Percentiles rank a stretch among this genome's conserved stretches.
These are phyloP conservation scores for Teratosphaeria zuluensis DNA, from an alignment of 2,329 filamentous ascomycete species.

Conservation along the genomic window DNA sequence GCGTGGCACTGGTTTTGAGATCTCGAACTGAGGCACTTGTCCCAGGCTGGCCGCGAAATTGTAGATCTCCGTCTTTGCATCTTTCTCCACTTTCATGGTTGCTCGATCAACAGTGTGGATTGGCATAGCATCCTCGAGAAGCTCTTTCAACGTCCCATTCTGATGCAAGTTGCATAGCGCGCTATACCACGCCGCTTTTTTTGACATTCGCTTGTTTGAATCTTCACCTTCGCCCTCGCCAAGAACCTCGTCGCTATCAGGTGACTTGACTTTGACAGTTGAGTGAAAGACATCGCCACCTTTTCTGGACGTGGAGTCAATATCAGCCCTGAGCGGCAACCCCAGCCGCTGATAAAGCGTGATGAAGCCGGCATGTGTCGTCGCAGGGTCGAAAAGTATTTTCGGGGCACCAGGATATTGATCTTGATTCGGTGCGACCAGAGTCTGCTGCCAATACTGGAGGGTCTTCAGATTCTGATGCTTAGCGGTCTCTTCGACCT, in stretches of 20 bases:
- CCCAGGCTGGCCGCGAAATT: conserved; percentile 34
- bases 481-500: background rate
- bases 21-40: conserved; percentile 20
- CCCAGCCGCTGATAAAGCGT: background rate
- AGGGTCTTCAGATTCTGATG: conserved; percentile 1
- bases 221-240: conserved; percentile 6
- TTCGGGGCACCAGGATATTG: conserved; percentile 10
- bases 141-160: conserved; percentile 6
- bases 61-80: conserved; percentile 27
- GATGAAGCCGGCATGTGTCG: background rate
- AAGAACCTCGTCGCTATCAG: conserved; percentile 4
- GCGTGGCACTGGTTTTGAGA: conserved; percentile 1
- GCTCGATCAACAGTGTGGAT: conserved; percentile 9
- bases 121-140: conserved; percentile 4
- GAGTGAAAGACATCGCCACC: background rate
- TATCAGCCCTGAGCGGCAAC: conserved; percentile 2
- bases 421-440: conserved; percentile 7
- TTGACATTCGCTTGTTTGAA: conserved; percentile 6
- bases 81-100: conserved; percentile 14
- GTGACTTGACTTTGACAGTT: conserved; percentile 4
- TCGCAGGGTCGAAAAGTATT: conserved; percentile 7
- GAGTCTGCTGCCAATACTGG: background rate
- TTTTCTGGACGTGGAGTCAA: conserved; percentile 2
- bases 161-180: conserved; percentile 10
- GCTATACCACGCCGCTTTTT: conserved; percentile 11